phyloP scores from a whole-genome alignment of 2,329 filamentous ascomycete genomes.

The Exophiala calicioides region DNA sequence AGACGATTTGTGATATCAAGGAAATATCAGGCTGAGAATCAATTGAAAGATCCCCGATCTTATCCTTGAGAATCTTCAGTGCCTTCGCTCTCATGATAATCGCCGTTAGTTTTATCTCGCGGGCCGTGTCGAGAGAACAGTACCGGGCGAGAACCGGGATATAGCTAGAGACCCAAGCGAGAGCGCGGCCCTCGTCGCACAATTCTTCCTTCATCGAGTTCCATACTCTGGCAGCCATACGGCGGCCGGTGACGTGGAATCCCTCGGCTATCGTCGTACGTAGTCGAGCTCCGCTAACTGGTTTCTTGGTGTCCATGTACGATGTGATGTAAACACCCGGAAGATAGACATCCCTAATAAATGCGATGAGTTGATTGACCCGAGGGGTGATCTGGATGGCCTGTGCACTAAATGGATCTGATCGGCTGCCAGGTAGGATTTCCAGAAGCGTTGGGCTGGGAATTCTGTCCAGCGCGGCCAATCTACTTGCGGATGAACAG shows the following conservation, averaged over 20 bases:
- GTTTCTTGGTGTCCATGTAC: constrained; percentile 8
- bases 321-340: constrained; percentile 19
- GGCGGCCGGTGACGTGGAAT: constrained; percentile 11
- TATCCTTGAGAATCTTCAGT: constrained; percentile 12
- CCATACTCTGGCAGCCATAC: constrained; percentile 10
- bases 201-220: constrained; percentile 19
- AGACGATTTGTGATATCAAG: constrained; percentile 13
- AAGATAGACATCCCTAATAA: constrained; percentile 15
- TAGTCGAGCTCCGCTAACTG: neutral
- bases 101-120: constrained; percentile 8
- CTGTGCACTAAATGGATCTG: constrained; percentile 13
- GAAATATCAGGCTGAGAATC: constrained; percentile 11
- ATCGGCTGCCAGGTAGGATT: constrained; percentile 9
- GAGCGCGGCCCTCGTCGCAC: constrained; percentile 13
- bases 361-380: constrained; percentile 14
- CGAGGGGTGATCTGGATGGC: constrained; percentile 8
- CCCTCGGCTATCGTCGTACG: constrained; percentile 14
- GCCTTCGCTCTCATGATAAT: constrained; percentile 11
- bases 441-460: constrained; percentile 1
- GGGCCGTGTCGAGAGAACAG: constrained; percentile 7
- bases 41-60: constrained; percentile 5
- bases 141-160: constrained; percentile 13
- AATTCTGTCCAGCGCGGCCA: too few relatives aligned
- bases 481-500: too few relatives aligned
- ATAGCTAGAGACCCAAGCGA: constrained; percentile 17